Evolutionary conservation across 2,329 filamentous ascomycete genomes (phyloP).

Genomic region (Exophiala sp.): DNA sequence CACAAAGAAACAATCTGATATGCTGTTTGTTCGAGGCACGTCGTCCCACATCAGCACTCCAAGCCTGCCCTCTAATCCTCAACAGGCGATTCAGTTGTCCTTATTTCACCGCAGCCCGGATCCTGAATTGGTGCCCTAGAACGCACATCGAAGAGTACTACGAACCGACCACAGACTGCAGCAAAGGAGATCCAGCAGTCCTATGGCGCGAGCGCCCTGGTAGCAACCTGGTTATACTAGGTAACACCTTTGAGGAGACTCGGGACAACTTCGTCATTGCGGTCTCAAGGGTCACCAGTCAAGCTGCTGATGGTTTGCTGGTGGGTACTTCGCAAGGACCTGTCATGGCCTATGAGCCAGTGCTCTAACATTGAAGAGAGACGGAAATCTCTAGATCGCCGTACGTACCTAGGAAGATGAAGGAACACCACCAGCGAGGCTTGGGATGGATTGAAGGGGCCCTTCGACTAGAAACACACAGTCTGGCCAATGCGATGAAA

Average conservation of each 20-base stretch:
- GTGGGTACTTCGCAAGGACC: not conserved
- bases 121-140: too few relatives aligned
- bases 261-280: not conserved
- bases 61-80: constrained; percentile 26
- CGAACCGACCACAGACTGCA: not conserved
- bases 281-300: not conserved
- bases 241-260: not conserved
- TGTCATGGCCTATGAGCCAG: not conserved
- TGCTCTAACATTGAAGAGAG: not conserved
- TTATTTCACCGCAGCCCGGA: constrained; percentile 58
- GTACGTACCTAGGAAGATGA: not conserved
- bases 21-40: constrained; percentile 94
- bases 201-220: too few relatives aligned
- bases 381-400: not conserved
- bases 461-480: too few relatives aligned
- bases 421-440: not conserved
- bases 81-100: constrained; percentile 64
- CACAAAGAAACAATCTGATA: constrained; percentile 93
- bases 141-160: too few relatives aligned
- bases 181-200: not conserved
- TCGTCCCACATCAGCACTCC: constrained; percentile 12
- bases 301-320: not conserved
- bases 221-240: too few relatives aligned
- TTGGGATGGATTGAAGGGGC: not conserved
- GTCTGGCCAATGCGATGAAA: not conserved